Conservation (phyloP, 2,329 filamentous ascomycete species). For the Chrysoporthe cubensis region DNA sequence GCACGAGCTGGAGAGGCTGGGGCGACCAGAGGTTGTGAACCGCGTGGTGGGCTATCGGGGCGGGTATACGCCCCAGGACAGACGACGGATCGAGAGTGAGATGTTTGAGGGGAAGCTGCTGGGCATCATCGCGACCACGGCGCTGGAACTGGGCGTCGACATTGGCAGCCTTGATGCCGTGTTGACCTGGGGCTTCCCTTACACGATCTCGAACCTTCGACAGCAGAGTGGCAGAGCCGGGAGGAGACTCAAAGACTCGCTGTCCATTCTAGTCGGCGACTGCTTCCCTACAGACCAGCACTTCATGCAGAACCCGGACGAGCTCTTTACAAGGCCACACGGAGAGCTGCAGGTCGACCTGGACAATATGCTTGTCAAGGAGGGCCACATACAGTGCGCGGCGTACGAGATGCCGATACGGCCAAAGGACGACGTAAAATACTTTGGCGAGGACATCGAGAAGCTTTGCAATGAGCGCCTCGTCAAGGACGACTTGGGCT, state of each 20-base stretch:
- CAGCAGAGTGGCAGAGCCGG: conserved; percentile 95
- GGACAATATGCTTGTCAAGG: conserved; percentile 86
- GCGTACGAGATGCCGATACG: conserved; percentile 92
- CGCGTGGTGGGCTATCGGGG: conserved; percentile 95
- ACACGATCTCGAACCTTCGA: conserved; percentile 90
- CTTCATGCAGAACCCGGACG: conserved; percentile 95
- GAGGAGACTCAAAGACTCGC: conserved; percentile 87
- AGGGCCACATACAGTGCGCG: conserved; percentile 94
- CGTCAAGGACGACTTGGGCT: conserved; percentile 73
- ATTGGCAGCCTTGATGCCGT: conserved; percentile 95
- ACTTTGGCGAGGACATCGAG: conserved; percentile 76
- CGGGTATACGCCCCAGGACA: conserved; percentile 90
- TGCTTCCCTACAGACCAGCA: conserved; percentile 90
- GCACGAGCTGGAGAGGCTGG: conserved; percentile 73
- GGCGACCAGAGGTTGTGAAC: conserved; percentile 73
- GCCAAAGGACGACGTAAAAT: conserved; percentile 73
- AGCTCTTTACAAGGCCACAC: conserved; percentile 91
- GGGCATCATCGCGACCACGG: conserved; percentile 91
- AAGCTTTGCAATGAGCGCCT: conserved; percentile 76
- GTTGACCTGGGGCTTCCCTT: conserved; percentile 91
- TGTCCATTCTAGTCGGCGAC: conserved; percentile 88
- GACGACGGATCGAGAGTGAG: conserved; percentile 84
- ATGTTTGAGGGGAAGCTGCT: conserved; percentile 97
- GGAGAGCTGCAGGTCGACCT: conserved; percentile 88
- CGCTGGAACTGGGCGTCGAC: conserved; percentile 91